These are phyloP conservation scores for Diaporthe citriasiana DNA, from an alignment of 2,329 filamentous ascomycete species.

Conservation along the genomic window DNA sequence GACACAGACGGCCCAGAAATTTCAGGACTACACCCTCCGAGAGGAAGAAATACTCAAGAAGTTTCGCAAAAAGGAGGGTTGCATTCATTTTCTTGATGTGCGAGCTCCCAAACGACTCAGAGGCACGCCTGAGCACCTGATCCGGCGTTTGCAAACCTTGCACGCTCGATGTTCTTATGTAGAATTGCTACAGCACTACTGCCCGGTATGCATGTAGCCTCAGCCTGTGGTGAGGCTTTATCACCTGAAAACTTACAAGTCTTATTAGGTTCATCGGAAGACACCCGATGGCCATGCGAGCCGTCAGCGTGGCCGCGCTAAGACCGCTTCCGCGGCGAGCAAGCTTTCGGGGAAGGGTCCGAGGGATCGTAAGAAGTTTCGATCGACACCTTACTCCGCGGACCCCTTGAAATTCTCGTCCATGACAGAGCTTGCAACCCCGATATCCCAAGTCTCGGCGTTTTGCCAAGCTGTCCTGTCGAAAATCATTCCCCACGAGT, in stretches of 20 bases:
- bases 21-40: conserved; percentile 88
- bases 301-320: conserved; percentile 30
- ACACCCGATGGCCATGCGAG: conserved; percentile 10
- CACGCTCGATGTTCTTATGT: conserved; percentile 84
- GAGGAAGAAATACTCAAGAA: conserved; percentile 80
- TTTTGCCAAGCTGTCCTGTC: conserved; percentile 85
- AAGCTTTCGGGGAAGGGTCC: conserved; percentile 35
- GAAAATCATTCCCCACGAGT: conserved; percentile 79
- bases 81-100: conserved; percentile 45
- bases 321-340: conserved; percentile 10
- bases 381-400: conserved; percentile 5
- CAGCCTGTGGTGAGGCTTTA: conserved; percentile 29
- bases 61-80: conserved; percentile 49
- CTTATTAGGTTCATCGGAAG: conserved; percentile 31
- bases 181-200: conserved; percentile 85
- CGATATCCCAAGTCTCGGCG: conserved; percentile 79
- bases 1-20: conserved; percentile 77
- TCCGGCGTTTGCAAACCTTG: conserved; percentile 76
- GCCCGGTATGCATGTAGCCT: conserved; percentile 66
- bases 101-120: conserved; percentile 77
- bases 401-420: conserved; percentile 56
- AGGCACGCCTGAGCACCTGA: conserved; percentile 70
- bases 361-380: conserved; percentile 38
- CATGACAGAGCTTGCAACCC: conserved; percentile 78
- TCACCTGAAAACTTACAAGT: conserved; percentile 10